Conservation (phyloP, 352 stramenopile genomes). For the Globisporangium paddicum region DNA sequence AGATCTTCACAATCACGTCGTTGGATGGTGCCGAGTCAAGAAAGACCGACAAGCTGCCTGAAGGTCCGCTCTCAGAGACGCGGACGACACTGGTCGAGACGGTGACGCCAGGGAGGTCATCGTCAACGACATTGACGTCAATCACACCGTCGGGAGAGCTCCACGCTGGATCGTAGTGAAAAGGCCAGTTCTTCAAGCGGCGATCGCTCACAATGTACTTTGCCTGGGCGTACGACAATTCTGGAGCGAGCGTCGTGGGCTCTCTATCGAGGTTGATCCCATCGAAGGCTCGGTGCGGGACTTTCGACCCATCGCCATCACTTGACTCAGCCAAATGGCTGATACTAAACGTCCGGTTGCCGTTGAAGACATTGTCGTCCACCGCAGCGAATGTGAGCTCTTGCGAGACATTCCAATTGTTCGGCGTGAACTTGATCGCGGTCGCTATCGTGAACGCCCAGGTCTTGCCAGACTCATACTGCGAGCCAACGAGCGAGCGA, state of each 20-base stretch:
- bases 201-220: conserved; percentile 36
- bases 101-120: conserved; percentile 61
- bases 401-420: conserved; percentile 55
- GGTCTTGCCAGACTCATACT: conserved; percentile 37
- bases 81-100: conserved; percentile 34
- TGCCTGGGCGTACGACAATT: conserved; percentile 36
- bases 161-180: conserved; percentile 25
- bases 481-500: conserved; percentile 20
- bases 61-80: conserved; percentile 35
- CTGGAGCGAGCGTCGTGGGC: conserved; percentile 14
- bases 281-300: conserved; percentile 30
- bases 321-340: conserved; percentile 22
- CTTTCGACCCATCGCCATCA: conserved; percentile 18
- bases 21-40: conserved; percentile 55
- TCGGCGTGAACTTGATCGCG: conserved; percentile 40
- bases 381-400: conserved; percentile 45
- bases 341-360: conserved; percentile 42
- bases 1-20: conserved; percentile 44
- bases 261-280: conserved; percentile 16
- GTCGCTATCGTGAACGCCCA: conserved; percentile 34
- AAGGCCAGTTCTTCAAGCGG: conserved; percentile 30
- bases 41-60: conserved; percentile 42
- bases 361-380: conserved; percentile 58
- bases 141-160: conserved; percentile 31
- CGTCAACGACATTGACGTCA: conserved; percentile 38